Evolutionary conservation across 345 rosid genomes (phyloP), one percentile per base, ranked within the genome.

Genomic region (Mangifera indica): DNA sequence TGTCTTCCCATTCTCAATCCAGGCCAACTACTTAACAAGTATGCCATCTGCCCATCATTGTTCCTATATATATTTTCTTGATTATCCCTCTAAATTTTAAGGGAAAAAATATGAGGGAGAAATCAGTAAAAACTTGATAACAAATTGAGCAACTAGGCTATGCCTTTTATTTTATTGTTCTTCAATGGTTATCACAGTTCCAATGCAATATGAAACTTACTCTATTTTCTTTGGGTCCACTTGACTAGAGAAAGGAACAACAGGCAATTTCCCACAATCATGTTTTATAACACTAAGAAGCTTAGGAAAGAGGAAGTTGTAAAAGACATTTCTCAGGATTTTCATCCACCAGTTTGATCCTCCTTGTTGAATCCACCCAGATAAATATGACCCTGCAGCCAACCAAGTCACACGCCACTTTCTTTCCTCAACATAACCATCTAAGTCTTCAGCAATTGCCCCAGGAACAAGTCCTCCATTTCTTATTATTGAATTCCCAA

Each of bases 211-310:
- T 6, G 25, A 55, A 55, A 21, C 13, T 40, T 13, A 59, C 5
- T 71, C 74, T 25, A 46, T 29, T 34, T 76, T 63, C 15, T 18
- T 21, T 0, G 67, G 49, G 37, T 67, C 42, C 4, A 15, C 1
- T 20, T 48, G 42, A 57, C 7, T 22, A n/a, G 59, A 1, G 44
- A 2, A 12, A 21, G 57, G 17, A 15, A 24, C 9, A 0, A 7
- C 7, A 12, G 85, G 81, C 10, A 83, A 74, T 52, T 66, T 79
- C n/a, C 84, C 87, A 49, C 85, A 85, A 58, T 85, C 80, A 60
- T 81, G 69, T 0, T 25, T 10, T 2, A 18, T 12, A 0, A 18
- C 20, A 3, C 10, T 5, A 34, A 5, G 11, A 0, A 76, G 7
- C 22, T 24, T 44, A 1, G 21, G 7, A 22, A 54, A 14, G 0